These are phyloP conservation scores for Cryptococcus deneoformans DNA, from an alignment of 1,284 basidiomycete species.

Conservation along the genomic window DNA sequence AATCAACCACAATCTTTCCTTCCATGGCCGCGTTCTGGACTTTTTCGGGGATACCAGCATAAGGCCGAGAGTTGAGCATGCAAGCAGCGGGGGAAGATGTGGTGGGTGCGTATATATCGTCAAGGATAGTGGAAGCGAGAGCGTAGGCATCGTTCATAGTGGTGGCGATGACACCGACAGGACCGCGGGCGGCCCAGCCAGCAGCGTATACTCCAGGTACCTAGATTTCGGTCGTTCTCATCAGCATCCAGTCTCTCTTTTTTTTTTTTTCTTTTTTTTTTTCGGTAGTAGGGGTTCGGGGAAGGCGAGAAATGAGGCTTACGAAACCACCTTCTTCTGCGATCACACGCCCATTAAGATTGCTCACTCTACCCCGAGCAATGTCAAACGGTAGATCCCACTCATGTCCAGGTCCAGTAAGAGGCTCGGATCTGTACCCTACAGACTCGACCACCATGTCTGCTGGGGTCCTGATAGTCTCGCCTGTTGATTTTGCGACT, in stretches of 20 bases:
- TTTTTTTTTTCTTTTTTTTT: neutral
- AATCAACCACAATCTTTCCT: slow-evolving; percentile 30
- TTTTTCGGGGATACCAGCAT: slow-evolving; percentile 27
- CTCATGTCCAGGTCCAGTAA: slow-evolving; percentile 22
- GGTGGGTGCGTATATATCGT: slow-evolving; percentile 27
- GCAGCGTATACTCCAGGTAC: slow-evolving; percentile 77
- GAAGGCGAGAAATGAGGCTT: slow-evolving; percentile 10
- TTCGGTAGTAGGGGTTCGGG: neutral
- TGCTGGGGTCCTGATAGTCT: slow-evolving; percentile 58
- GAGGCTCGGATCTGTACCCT: slow-evolving; percentile 75
- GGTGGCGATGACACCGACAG: slow-evolving; percentile 85
- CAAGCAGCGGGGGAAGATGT: slow-evolving; percentile 2
- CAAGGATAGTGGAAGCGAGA: slow-evolving; percentile 35
- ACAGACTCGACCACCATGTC: slow-evolving; percentile 84
- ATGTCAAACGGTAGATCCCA: slow-evolving; percentile 50
- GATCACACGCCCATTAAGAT: slow-evolving; percentile 46
- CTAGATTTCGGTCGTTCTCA: slow-evolving; percentile 12
- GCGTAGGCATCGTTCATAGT: slow-evolving; percentile 93
- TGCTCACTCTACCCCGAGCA: slow-evolving; percentile 40
- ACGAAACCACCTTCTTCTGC: slow-evolving; percentile 38
- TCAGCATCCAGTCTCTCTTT: no score
- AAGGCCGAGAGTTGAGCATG: slow-evolving; percentile 11
- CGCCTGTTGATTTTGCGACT: slow-evolving; percentile 63
- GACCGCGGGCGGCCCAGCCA: slow-evolving; percentile 92
- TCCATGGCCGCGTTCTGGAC: slow-evolving; percentile 16